Conservation (phyloP, 768 basidiomycete genomes). For the Pleurotus sapidus region DNA sequence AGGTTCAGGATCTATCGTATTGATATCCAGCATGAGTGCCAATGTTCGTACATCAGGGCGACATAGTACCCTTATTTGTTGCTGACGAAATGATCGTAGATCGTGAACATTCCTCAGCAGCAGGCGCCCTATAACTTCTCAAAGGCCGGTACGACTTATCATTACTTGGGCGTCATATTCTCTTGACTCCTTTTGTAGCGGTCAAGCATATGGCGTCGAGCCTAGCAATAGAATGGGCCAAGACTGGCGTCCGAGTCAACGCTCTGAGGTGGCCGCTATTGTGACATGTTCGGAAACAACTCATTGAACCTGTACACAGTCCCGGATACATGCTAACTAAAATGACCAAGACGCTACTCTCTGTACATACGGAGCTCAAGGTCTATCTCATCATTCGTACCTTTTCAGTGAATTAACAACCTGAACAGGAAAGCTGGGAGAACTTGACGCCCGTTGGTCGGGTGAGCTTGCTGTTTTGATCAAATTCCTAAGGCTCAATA, state of each 20-base stretch:
- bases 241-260: constrained; percentile 84
- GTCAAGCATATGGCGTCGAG: constrained; percentile 94
- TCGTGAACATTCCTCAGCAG: constrained; percentile 87
- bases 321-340: constrained; percentile 96
- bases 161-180: neutral
- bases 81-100: constrained; percentile 35
- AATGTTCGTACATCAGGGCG: constrained; percentile 46
- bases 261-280: constrained; percentile 50
- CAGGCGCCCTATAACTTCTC: constrained; percentile 97
- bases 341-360: constrained; percentile 81
- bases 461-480: no score
- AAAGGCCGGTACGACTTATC: constrained; percentile 64
- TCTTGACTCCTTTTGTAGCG: constrained; percentile 35
- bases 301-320: constrained; percentile 31
- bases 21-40: constrained; percentile 91
- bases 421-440: constrained; percentile 75
- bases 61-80: neutral
- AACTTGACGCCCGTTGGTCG: constrained; percentile 82
- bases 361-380: no score
- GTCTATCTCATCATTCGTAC: no score
- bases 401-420: no score
- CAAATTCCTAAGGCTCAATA: no score
- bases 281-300: neutral
- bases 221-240: constrained; percentile 95
- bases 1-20: constrained; percentile 76